Base-by-base conservation (phyloP, 495 filamentous ascomycete genomes). In the Cenococcum geophilum region DNA sequence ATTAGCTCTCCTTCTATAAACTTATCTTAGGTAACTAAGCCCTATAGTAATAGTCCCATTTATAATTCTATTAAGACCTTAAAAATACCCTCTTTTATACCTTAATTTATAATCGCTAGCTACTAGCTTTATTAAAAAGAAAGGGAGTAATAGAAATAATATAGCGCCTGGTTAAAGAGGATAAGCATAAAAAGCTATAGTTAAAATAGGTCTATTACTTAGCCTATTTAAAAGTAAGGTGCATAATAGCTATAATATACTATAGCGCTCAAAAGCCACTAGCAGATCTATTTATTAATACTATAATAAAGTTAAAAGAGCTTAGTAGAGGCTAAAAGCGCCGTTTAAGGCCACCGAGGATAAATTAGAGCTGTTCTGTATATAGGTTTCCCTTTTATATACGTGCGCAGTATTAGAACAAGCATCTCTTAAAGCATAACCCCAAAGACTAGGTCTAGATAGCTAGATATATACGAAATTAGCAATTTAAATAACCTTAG, bases 71-170 rank as follows among this genome's bases (percentile, higher is more conserved):
- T 49, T 18, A 18, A 8, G 18, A 8, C 45, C 45, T 49, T 5
- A 8, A 18, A 8, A 18, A 49, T 22, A 18, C 45, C 45, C 45
- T 49, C 45, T 22, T 49, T 18, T 18, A 49, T 20, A 5, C 45
- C 45, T 49, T 18, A n/a, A 49, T 49, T 49, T 18, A 18, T 5
- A 6, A 6, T n/a, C 45, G 45, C 18, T 5, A 49, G 45, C 45
- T 5, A 20, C 12, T 6, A 5, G 20, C 45, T 22, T 9, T 5
- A 8, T 5, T 10, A 49, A 49, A 49, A 49, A 20, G 8, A 20
- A 49, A 49, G 18, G 20, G 14, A 49, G 20, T 49, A 49, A 49
- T 49, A 20, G 45, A 49, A 8, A 49, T 49, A 49, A 18, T 49
- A 49, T 49, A 49, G 45, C 45, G 20, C 9, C 45, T 18, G 45